Conservation (phyloP, 2,329 filamentous ascomycete genomes). For the Passalora sequoiae region DNA sequence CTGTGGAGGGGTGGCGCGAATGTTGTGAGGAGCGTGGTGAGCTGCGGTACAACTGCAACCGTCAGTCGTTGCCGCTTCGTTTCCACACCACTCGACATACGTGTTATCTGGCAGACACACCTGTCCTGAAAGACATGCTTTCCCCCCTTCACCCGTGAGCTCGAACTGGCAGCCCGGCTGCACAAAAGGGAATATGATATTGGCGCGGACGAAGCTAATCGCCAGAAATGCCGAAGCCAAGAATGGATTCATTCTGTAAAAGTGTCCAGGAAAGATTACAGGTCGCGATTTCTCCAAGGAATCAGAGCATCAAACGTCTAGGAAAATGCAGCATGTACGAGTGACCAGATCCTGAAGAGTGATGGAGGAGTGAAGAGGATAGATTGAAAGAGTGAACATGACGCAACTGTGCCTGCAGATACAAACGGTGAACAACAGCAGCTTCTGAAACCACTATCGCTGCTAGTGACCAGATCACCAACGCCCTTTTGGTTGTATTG, state of each 20-base stretch:
- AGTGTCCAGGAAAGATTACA: neutral
- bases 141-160: conserved; percentile 16
- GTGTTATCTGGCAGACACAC: conserved; percentile 34
- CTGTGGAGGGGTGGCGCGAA: neutral
- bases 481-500: no score
- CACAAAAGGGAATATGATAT: conserved; percentile 47
- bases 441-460: neutral
- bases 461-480: no score
- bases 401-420: neutral
- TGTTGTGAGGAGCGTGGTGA: conserved; percentile 2
- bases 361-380: neutral
- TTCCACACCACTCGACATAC: no score
- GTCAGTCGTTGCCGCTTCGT: no score
- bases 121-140: conserved; percentile 37
- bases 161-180: conserved; percentile 40
- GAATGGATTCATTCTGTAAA: neutral
- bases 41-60: neutral
- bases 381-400: neutral
- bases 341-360: no score
- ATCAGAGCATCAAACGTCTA: neutral
- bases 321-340: no score
- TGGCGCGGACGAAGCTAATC: conserved; percentile 30
- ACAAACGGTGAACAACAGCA: neutral
- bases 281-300: neutral
- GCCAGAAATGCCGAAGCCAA: neutral